Conservation (phyloP, 306 rosid genomes). For the Trichosanthes cucumerina region DNA sequence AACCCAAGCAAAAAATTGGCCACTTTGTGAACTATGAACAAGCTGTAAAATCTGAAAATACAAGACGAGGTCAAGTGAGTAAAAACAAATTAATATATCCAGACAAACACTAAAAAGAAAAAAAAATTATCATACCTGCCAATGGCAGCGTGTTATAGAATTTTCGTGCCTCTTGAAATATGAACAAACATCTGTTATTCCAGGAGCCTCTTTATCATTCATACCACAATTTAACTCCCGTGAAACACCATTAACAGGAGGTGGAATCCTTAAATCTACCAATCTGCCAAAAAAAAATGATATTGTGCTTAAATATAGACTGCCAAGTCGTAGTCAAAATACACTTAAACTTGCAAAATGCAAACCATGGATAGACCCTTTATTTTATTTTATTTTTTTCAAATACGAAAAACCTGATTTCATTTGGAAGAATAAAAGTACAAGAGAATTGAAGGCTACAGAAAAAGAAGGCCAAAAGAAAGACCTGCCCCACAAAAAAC, state of each 20-base stretch:
- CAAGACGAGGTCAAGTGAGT: neutral
- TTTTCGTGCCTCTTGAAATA: constrained; percentile 65
- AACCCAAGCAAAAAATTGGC: constrained; percentile 75
- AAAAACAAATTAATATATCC: neutral
- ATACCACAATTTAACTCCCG: constrained; percentile 30
- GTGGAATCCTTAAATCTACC: constrained; percentile 36
- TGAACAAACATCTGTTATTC: constrained; percentile 52
- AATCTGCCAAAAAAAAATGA: constrained; percentile 39
- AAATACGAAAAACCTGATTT: neutral
- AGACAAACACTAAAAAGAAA: neutral
- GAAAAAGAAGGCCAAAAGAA: neutral
- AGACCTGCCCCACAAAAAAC: neutral
- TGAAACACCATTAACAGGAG: constrained; percentile 23
- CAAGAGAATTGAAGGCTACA: neutral
- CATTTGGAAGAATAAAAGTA: neutral
- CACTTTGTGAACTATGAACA: constrained; percentile 46
- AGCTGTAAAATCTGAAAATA: constrained; percentile 73
- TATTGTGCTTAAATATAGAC: constrained; percentile 6
- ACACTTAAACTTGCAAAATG: neutral
- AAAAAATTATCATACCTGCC: constrained; percentile 58
- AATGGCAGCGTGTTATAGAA: constrained; percentile 51
- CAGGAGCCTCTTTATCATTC: constrained; percentile 24
- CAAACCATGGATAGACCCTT: neutral
- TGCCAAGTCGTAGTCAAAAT: neutral
- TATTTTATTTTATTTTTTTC: neutral